Conservation (phyloP, 352 stramenopile genomes). For the Pythium insidiosum region DNA sequence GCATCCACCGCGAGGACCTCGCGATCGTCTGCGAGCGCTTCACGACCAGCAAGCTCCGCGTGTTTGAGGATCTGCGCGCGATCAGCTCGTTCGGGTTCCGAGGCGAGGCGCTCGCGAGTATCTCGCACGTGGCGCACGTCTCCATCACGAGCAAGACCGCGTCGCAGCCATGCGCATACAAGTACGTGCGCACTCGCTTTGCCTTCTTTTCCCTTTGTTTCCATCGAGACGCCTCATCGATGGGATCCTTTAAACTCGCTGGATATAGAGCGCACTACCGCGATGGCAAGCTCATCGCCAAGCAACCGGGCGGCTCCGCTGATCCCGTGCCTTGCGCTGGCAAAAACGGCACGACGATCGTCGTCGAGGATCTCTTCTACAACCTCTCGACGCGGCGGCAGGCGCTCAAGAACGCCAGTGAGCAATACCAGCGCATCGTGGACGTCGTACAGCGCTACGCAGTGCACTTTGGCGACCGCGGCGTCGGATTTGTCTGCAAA, state of each 20-base stretch:
- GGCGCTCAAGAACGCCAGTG: slow-evolving; percentile 88
- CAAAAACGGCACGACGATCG: slow-evolving; percentile 76
- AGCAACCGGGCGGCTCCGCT: slow-evolving; percentile 46
- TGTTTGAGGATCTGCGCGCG: slow-evolving; percentile 92
- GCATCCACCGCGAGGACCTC: slow-evolving; percentile 90
- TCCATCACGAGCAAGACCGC: slow-evolving; percentile 84
- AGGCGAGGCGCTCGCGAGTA: slow-evolving; percentile 96
- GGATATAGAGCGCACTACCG: slow-evolving; percentile 79
- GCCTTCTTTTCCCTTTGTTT: too few relatives aligned
- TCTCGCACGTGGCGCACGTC: slow-evolving; percentile 93
- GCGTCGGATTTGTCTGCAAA: slow-evolving; percentile 94
- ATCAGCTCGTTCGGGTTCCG: slow-evolving; percentile 98
- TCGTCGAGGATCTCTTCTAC: slow-evolving; percentile 98
- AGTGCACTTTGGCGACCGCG: slow-evolving; percentile 86
- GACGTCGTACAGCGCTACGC: slow-evolving; percentile 96
- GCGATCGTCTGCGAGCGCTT: slow-evolving; percentile 95
- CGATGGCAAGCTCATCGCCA: slow-evolving; percentile 84
- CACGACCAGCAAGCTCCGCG: slow-evolving; percentile 95
- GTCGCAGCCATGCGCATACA: slow-evolving; percentile 73
- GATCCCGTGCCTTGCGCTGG: slow-evolving; percentile 66
- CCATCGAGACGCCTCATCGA: too few relatives aligned
- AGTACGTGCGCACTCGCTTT: too few relatives aligned
- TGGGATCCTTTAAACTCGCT: too few relatives aligned
- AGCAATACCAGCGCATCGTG: slow-evolving; percentile 93
- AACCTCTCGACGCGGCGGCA: slow-evolving; percentile 93